Conservation (phyloP, 805 yeast species). For the Maudiozyma pseudohumilis region DNA sequence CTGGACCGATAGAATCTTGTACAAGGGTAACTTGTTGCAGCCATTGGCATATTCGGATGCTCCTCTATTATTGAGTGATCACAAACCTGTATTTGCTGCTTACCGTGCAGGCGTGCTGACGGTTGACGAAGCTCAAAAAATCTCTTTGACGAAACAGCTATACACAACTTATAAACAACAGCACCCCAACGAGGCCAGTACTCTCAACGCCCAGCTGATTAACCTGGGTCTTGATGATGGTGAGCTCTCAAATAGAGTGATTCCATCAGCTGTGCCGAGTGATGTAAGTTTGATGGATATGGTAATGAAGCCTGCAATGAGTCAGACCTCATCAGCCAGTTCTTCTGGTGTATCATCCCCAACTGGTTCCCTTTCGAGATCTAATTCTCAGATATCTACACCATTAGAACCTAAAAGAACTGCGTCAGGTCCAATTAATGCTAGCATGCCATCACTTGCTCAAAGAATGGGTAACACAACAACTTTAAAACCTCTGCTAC, state of each 20-base stretch:
- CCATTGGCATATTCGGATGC: conserved; percentile 65
- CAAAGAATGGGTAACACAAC: neutral
- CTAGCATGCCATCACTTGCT: neutral
- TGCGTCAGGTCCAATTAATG: neutral
- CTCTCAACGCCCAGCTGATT: conserved; percentile 12
- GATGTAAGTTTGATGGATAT: conserved; percentile 11
- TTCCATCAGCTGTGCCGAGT: conserved; percentile 3
- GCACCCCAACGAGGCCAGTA: conserved; percentile 24
- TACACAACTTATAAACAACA: conserved; percentile 45
- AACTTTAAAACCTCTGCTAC: conserved; percentile 6
- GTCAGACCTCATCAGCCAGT: neutral
- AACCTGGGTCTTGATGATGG: conserved; percentile 11
- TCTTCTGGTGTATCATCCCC: neutral
- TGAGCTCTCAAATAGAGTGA: neutral
- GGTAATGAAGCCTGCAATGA: neutral
- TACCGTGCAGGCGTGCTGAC: conserved; percentile 57
- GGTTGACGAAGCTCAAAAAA: conserved; percentile 54
- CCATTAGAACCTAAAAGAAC: conserved; percentile 7
- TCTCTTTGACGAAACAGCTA: conserved; percentile 44
- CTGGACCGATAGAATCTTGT: conserved; percentile 89
- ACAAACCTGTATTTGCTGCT: conserved; percentile 83
- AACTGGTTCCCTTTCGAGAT: conserved; percentile 3
- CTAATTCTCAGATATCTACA: conserved; percentile 4
- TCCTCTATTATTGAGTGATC: conserved; percentile 67
- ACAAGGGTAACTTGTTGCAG: conserved; percentile 44